A percentile compares a stretch with the other conserved stretches of the same genome.
phyloP scores from a whole-genome alignment of 352 stramenopile species.

The Lagenidium giganteum region DNA sequence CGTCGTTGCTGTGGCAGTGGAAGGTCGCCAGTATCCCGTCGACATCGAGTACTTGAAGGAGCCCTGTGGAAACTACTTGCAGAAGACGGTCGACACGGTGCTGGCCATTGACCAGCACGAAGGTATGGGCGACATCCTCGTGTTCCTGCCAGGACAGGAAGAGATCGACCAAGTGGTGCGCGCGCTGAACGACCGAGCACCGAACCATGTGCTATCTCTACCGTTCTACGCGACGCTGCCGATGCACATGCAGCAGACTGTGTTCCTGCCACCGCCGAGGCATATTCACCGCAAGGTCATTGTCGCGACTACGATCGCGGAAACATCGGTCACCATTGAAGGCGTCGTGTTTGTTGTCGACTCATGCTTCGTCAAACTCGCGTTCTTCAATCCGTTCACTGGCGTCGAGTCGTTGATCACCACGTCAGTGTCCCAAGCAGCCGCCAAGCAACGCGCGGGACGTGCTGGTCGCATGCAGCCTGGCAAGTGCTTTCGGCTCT shows the following conservation, averaged over 20 bases:
- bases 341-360: conserved; percentile 58
- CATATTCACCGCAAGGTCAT: conserved; percentile 52
- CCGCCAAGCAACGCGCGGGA: conserved; percentile 21
- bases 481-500: conserved; percentile 89
- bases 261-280: too few species aligned
- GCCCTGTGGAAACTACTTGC: too few species aligned
- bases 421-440: conserved; percentile 33
- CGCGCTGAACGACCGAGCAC: conserved; percentile 8
- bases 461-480: conserved; percentile 82
- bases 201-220: conserved; percentile 1
- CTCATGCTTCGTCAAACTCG: conserved; percentile 17
- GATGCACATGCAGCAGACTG: conserved; percentile 6
- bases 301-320: conserved; percentile 69
- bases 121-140: conserved; percentile 17
- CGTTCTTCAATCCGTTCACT: conserved; percentile 51
- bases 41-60: conserved; percentile 11
- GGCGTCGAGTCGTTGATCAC: conserved; percentile 50
- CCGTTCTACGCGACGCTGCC: conserved; percentile 9
- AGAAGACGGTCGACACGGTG: neutral
- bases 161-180: conserved; percentile 20
- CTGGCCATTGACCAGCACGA: conserved; percentile 6
- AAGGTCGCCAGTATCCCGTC: conserved; percentile 29
- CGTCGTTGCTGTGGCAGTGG: conserved; percentile 29
- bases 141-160: conserved; percentile 20
- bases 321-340: conserved; percentile 91